These are phyloP conservation scores for Sechiopsis laciniata DNA, from an alignment of 306 rosid genomes.

Conservation along the genomic window DNA sequence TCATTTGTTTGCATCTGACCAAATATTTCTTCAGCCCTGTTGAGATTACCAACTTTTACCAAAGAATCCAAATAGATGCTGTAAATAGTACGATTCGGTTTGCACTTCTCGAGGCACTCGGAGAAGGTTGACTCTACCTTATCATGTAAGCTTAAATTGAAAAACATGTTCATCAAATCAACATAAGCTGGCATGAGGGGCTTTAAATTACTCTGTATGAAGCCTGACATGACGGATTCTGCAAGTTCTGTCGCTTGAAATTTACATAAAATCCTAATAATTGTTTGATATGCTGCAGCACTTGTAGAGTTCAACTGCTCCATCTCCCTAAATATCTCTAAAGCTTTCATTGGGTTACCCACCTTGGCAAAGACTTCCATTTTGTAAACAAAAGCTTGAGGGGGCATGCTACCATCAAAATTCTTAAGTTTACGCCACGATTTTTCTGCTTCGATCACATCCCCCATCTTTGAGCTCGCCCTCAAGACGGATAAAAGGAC, in stretches of 20 bases:
- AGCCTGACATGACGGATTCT: slow-evolving; percentile 64
- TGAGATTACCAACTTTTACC: slow-evolving; percentile 64
- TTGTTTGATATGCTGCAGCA: slow-evolving; percentile 57
- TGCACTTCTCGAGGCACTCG: slow-evolving; percentile 67
- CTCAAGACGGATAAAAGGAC: slow-evolving; percentile 74
- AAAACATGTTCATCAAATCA: slow-evolving; percentile 63
- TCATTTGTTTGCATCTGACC: slow-evolving; percentile 44
- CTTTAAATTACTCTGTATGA: slow-evolving; percentile 58
- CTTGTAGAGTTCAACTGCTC: slow-evolving; percentile 38
- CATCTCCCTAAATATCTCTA: slow-evolving; percentile 70
- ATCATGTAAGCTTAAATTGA: slow-evolving; percentile 52
- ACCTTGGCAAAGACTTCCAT: slow-evolving; percentile 79
- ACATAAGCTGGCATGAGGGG: slow-evolving; percentile 61
- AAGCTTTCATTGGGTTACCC: slow-evolving; percentile 58
- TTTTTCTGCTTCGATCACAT: slow-evolving; percentile 58
- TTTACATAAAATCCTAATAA: slow-evolving; percentile 71
- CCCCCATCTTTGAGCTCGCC: slow-evolving; percentile 62
- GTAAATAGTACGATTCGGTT: slow-evolving; percentile 58
- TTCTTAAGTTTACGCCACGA: slow-evolving; percentile 54
- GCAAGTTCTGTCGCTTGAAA: slow-evolving; percentile 58
- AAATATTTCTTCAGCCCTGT: slow-evolving; percentile 72
- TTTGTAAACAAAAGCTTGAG: slow-evolving; percentile 66
- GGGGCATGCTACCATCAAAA: slow-evolving; percentile 42
- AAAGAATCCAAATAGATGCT: slow-evolving; percentile 75
- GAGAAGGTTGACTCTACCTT: slow-evolving; percentile 59